These are phyloP conservation scores for Arthrinium phaeospermum DNA, from an alignment of 2,329 filamentous ascomycete species.

Conservation along the genomic window DNA sequence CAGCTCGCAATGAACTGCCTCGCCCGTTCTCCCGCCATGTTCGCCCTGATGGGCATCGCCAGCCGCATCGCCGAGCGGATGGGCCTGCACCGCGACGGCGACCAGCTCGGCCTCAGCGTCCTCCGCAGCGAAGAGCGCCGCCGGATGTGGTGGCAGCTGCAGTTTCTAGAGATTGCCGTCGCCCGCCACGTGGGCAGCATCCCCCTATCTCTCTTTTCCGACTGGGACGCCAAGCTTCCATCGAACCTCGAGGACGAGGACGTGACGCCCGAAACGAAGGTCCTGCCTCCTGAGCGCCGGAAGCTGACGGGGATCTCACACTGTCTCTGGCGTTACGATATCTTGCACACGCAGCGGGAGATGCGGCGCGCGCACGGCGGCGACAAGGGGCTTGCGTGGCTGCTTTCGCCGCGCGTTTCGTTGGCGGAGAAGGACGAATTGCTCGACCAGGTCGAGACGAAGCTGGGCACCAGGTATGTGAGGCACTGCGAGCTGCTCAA, in stretches of 20 bases:
- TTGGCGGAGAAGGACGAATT: constrained; percentile 5
- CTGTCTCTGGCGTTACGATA: constrained; percentile 19
- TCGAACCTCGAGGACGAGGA: constrained; percentile 21
- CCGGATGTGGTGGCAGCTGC: constrained; percentile 23
- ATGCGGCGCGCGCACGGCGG: constrained; percentile 12
- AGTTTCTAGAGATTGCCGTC: constrained; percentile 18
- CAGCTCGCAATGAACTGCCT: constrained; percentile 15
- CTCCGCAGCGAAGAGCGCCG: constrained; percentile 18
- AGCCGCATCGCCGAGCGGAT: constrained; percentile 19
- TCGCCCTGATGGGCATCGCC: constrained; percentile 21
- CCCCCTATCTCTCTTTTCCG: constrained; percentile 5
- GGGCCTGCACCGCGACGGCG: constrained; percentile 21
- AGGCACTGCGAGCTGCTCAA: constrained; percentile 22
- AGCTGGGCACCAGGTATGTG: constrained; percentile 5
- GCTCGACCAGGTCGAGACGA: neutral
- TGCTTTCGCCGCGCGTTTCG: constrained; percentile 12
- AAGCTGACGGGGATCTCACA: constrained; percentile 20
- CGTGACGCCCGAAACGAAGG: neutral
- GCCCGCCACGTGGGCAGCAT: constrained; percentile 13
- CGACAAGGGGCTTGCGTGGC: constrained; percentile 15
- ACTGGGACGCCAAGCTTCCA: constrained; percentile 18
- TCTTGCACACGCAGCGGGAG: constrained; percentile 19
- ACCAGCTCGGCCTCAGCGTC: constrained; percentile 14
- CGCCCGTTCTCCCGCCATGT: constrained; percentile 4
- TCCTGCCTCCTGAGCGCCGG: neutral